Conservation (phyloP, 192 early-diverging fungal genomes). For the Phlyctochytrium arcticum region DNA sequence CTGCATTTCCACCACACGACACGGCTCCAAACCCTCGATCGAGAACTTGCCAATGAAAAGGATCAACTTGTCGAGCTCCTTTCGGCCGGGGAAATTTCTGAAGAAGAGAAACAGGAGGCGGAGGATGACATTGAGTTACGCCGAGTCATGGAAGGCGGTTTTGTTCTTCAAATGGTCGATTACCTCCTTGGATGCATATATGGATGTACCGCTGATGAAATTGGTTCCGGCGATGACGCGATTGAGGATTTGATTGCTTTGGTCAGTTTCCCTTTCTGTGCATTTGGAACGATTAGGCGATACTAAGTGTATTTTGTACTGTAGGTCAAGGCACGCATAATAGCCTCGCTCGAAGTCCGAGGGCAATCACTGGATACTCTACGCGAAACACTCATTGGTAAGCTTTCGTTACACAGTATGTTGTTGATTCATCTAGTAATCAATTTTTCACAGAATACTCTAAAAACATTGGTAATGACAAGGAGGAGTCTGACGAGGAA, state of each 20-base stretch:
- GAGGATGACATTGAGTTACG: slow-evolving; percentile 63
- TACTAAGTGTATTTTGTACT: slow-evolving; percentile 4
- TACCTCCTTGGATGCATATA: slow-evolving; percentile 2
- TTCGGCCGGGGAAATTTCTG: slow-evolving; percentile 34
- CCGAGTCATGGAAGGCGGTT: slow-evolving; percentile 76
- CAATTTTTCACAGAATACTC: slow-evolving; percentile 21
- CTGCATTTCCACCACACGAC: slow-evolving; percentile 66
- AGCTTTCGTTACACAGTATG: neutral
- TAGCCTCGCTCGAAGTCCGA: slow-evolving; percentile 33
- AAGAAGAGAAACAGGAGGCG: slow-evolving; percentile 53
- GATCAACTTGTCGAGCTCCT: slow-evolving; percentile 27
- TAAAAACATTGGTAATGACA: slow-evolving; percentile 16
- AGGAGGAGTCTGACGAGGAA: no score
- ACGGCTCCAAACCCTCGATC: slow-evolving; percentile 55
- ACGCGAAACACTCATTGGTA: slow-evolving; percentile 44
- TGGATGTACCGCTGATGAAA: neutral
- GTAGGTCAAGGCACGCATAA: slow-evolving; percentile 38
- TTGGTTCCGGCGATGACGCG: no score
- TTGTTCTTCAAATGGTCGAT: slow-evolving; percentile 47
- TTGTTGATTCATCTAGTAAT: neutral
- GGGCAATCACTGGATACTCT: slow-evolving; percentile 45
- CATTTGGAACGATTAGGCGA: no score
- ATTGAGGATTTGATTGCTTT: no score
- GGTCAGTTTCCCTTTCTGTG: no score
- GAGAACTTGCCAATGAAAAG: slow-evolving; percentile 39